Evolutionary conservation across 768 basidiomycete species (phyloP).

Genomic region (Boletus insuetus): DNA sequence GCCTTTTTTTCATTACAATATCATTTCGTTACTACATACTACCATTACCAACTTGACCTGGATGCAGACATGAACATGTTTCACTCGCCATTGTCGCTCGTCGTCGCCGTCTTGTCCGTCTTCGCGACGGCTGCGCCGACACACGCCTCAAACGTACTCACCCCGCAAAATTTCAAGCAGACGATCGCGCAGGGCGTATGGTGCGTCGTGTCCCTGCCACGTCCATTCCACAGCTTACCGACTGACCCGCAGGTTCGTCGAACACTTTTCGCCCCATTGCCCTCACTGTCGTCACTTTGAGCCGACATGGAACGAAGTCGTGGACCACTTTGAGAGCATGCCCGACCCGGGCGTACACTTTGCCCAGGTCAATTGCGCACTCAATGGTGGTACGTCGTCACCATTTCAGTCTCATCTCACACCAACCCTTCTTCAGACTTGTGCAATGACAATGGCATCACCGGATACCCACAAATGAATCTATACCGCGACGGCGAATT

Average conservation of each 20-base stretch:
- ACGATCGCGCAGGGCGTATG: constrained; percentile 59
- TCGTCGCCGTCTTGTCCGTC: constrained; percentile 31
- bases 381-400: constrained; percentile 63
- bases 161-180: constrained; percentile 56
- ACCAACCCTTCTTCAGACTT: constrained; percentile 52
- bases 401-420: no score
- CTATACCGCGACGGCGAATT: constrained; percentile 68
- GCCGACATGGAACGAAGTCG: constrained; percentile 78
- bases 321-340: constrained; percentile 46
- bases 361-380: constrained; percentile 79
- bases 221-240: not conserved
- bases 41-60: not conserved
- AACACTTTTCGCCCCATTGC: constrained; percentile 88
- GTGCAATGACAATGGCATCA: constrained; percentile 65
- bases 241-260: constrained; percentile 55
- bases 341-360: constrained; percentile 46
- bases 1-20: no score
- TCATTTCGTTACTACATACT: no score
- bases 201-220: constrained; percentile 29
- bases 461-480: constrained; percentile 73
- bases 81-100: constrained; percentile 21
- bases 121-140: constrained; percentile 36
- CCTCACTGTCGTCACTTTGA: constrained; percentile 75
- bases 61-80: not conserved
- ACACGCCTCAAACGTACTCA: constrained; percentile 39